These are phyloP conservation scores for Cordyceps farinosa DNA, from an alignment of 2,329 filamentous ascomycete species.

Conservation along the genomic window DNA sequence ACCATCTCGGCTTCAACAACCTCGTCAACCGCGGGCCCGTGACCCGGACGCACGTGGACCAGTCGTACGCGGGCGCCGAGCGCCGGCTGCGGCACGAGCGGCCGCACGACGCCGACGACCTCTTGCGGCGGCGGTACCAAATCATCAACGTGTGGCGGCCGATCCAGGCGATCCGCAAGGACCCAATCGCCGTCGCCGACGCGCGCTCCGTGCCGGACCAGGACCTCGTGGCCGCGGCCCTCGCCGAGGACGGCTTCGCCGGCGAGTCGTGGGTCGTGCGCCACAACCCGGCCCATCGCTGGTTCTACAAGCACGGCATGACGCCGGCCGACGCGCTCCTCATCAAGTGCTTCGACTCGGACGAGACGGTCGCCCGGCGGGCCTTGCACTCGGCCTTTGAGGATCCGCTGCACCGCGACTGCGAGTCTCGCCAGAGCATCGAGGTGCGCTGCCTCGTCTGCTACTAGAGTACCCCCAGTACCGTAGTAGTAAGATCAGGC, in stretches of 20 bases:
- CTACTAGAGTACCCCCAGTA: conserved; percentile 38
- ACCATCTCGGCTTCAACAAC: conserved; percentile 62
- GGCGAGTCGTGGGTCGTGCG: conserved; percentile 48
- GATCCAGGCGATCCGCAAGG: conserved; percentile 37
- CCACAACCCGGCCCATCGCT: conserved; percentile 41
- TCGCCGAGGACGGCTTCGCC: conserved; percentile 47
- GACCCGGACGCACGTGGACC: conserved; percentile 47
- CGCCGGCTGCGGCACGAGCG: conserved; percentile 36
- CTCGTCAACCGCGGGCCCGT: conserved; percentile 48
- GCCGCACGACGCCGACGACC: conserved; percentile 40
- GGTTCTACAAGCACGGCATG: conserved; percentile 52
- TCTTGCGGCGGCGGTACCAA: conserved; percentile 41
- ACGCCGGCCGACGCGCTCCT: conserved; percentile 52
- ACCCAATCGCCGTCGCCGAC: conserved; percentile 53
- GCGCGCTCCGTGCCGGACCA: conserved; percentile 46
- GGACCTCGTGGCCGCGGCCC: conserved; percentile 46
- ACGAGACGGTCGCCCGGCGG: conserved; percentile 47
- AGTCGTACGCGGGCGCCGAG: conserved; percentile 44
- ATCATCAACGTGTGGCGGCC: conserved; percentile 49
- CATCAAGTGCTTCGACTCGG: conserved; percentile 64
- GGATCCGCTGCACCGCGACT: conserved; percentile 49
- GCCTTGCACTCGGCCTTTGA: conserved; percentile 54
- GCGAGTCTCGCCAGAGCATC: conserved; percentile 58
- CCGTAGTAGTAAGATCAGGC: not conserved
- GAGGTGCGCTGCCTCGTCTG: conserved; percentile 63